Evolutionary conservation across 768 basidiomycete genomes (phyloP), one percentile per base, ranked within the genome.

Genomic region (Rhizopogon rudus): DNA sequence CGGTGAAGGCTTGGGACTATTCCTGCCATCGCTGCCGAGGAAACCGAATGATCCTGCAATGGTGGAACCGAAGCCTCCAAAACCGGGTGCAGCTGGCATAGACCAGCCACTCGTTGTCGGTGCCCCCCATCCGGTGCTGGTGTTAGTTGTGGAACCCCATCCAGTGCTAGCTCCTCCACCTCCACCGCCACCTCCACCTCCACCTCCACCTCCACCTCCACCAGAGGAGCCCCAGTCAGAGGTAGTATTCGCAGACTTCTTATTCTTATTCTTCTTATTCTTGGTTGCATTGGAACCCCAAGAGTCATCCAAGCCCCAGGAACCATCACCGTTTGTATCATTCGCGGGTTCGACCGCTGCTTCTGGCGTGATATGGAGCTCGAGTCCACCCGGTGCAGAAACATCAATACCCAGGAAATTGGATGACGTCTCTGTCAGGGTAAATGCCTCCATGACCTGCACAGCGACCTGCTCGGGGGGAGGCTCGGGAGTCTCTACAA

Each of bases 391-490:
- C 3, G 1, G 33, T 14, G 13, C 39, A 20, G 31, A 40, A 49
- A 49, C 33, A 6, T 61, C 55, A 22, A 40, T 35, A 5, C 44
- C 53, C 48, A 52, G 25, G 0, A 40, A 13, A 37, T 53, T 63
- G 54, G 13, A 54, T 1, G 44, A 44, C 13, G 56, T 55, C 7
- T 56, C 56, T 9, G 16, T 51, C 54, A 40, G 35, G 13, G 54
- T 55, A n/a, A 12, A 31, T 22, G 33, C 5, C 37, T 68, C 60
- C 12, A 53, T 1, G 2, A 12, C 46, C 8, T 57, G 41, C 39
- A 64, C 59, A 9, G 35, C 10, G 2, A 12, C 45, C 8, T 58
- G 41, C 35, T 66, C 60, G 13, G 39, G 10, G 6, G 7, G 41
- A 6, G 54, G 20, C 35, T 64, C 59, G 20, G 45, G 5, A 3